These are phyloP conservation scores for Pythium pyrilobum DNA, from an alignment of 352 stramenopile species.

Conservation along the genomic window DNA sequence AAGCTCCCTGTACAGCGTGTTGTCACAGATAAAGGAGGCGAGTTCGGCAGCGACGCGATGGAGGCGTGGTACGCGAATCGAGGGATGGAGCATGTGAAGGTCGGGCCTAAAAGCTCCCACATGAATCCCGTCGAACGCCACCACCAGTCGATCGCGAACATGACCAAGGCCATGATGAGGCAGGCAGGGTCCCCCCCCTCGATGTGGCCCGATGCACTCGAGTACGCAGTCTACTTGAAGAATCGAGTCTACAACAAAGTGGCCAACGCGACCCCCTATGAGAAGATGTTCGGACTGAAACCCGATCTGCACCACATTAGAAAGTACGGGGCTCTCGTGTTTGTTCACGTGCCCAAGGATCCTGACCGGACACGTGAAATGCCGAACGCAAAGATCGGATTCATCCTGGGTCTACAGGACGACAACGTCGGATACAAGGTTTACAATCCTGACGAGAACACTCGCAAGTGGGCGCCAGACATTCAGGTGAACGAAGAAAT, in stretches of 20 bases:
- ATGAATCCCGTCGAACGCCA: constrained; percentile 9
- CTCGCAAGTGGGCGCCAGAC: background rate
- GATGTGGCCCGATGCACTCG: background rate
- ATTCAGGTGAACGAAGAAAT: background rate
- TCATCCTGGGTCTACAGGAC: background rate
- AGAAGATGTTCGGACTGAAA: constrained; percentile 6
- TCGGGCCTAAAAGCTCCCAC: constrained; percentile 9
- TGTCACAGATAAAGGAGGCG: constrained; percentile 4
- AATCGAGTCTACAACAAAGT: constrained; percentile 5
- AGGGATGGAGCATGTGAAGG: constrained; percentile 7
- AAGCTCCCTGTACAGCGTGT: background rate
- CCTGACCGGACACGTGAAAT: background rate
- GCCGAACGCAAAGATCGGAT: background rate
- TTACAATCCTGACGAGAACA: background rate
- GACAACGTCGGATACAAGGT: background rate
- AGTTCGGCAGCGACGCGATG: constrained; percentile 5
- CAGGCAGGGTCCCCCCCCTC: background rate
- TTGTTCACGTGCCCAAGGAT: background rate
- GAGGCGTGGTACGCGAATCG: background rate
- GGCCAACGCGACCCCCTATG: background rate
- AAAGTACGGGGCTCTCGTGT: background rate
- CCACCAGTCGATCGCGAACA: background rate
- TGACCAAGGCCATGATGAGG: background rate
- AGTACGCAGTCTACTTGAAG: constrained; percentile 1
- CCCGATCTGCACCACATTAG: constrained; percentile 1